Base-by-base conservation (phyloP, 1,284 basidiomycete species). In the Rhizoctonia solani region DNA sequence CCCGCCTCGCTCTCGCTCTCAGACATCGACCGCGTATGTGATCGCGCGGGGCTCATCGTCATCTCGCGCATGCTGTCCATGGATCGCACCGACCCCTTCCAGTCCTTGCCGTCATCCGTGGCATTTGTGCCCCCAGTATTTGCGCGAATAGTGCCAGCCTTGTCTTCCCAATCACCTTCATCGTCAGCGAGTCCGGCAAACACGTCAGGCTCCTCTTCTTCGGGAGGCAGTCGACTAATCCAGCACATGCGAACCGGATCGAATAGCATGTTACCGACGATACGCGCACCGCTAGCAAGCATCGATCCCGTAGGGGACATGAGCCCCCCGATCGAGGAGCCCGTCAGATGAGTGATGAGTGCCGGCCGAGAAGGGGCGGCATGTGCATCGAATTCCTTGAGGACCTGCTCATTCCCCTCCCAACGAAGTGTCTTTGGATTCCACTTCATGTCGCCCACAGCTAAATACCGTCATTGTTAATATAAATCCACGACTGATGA, bases 251-350 rank as follows among this genome's bases (percentile, higher is more conserved):
- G 85, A 58, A 86, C 76, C 1, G 96, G 94, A 79, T 98, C 95
- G 74, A 98, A 98, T 55, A 94, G 86, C 95, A 98, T 98, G 80
- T 95, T 94, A 58, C 95, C 95, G 13, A 98, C 95, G 73, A 95
- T 87, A 63, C 92, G 85, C 52, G 89, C 86, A 68, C 89, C 87
- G 61, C 87, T 83, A 21, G 87, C 84, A 16, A 71, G 66, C 72
- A 90, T 87, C n/a, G 87, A 87, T 44, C 88, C 86, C 21, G 86
- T 83, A 25, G 89, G 89, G n/a, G 89, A 90, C 13, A 52, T 49
- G 1, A 70, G 27, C n/a, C 69, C 72, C 37, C 89, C 88, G 41
- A 90, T 83, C 3, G 87, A 88, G 21, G 89, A 89, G 39, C 90
- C 89, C 9, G 90, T 92, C 66, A 93, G 83, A 72, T 95, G 93